Conservation (phyloP, 2,329 filamentous ascomycete genomes). For the Ceratocystis smalleyi region DNA sequence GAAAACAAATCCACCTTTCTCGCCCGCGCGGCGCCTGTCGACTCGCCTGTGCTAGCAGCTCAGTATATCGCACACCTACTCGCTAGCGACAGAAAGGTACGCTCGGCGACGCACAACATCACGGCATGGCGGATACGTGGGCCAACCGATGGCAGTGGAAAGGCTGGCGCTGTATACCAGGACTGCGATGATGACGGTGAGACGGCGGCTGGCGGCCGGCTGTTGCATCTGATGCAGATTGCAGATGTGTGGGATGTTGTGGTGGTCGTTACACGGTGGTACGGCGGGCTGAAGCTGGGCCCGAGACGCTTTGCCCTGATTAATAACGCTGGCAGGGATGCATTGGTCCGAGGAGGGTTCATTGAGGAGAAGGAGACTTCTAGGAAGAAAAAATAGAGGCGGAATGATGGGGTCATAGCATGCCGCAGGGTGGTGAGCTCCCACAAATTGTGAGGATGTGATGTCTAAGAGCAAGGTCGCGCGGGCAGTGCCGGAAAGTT, state of each 20-base stretch:
- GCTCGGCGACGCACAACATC: conserved; percentile 88
- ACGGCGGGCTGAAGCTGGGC: conserved; percentile 77
- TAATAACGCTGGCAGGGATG: conserved; percentile 71
- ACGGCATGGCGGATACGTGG: conserved; percentile 76
- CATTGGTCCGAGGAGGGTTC: conserved; percentile 61
- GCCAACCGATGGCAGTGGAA: conserved; percentile 30
- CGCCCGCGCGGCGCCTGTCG: conserved; percentile 56
- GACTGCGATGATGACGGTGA: conserved; percentile 96
- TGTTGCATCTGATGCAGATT: conserved; percentile 82
- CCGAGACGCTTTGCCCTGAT: conserved; percentile 84
- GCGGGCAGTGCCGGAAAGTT: too few species aligned
- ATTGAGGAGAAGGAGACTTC: conserved; percentile 36
- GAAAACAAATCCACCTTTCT: conserved; percentile 84
- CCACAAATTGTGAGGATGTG: too few species aligned
- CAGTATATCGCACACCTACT: conserved; percentile 60
- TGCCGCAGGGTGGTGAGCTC: too few species aligned
- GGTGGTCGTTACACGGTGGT: conserved; percentile 90
- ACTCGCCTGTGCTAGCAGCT: conserved; percentile 54
- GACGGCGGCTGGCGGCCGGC: conserved; percentile 69
- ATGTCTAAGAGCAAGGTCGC: too few species aligned
- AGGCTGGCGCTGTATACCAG: conserved; percentile 40
- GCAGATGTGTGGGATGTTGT: conserved; percentile 90
- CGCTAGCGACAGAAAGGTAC: conserved; percentile 65
- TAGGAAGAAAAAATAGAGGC: conserved; percentile 26
- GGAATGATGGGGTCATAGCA: not conserved